Evolutionary conservation across 345 rosid species (phyloP).

Genomic region (Kernera saxatilis): DNA sequence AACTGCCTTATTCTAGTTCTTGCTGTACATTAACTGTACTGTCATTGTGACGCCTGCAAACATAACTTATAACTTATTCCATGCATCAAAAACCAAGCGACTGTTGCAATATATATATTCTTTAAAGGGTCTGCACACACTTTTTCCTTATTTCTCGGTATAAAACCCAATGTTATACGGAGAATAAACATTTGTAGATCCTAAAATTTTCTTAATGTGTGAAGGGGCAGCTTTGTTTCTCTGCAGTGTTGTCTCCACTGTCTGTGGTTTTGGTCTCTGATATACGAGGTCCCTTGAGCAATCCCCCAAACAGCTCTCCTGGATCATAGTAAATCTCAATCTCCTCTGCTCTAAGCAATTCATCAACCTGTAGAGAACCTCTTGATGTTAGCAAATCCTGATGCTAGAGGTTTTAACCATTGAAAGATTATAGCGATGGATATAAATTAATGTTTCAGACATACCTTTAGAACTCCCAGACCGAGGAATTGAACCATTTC

Average conservation of each 20-base stretch:
- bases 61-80: slow-evolving; percentile 3
- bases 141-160: slow-evolving; percentile 7
- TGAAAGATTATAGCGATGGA: neutral
- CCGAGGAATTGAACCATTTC: slow-evolving; percentile 59
- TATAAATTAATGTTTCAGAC: neutral
- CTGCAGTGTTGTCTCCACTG: slow-evolving; percentile 17
- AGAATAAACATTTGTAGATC: neutral
- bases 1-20: neutral
- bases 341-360: slow-evolving; percentile 55
- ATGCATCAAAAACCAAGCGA: slow-evolving; percentile 7
- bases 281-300: slow-evolving; percentile 37
- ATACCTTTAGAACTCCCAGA: slow-evolving; percentile 61
- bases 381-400: slow-evolving; percentile 20
- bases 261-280: slow-evolving; percentile 22
- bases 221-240: slow-evolving; percentile 33
- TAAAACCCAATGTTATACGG: neutral
- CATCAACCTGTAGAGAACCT: slow-evolving; percentile 52
- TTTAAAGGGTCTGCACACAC: neutral
- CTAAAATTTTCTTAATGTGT: slow-evolving; percentile 7
- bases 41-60: slow-evolving; percentile 6
- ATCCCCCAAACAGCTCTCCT: slow-evolving; percentile 58
- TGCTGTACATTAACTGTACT: slow-evolving; percentile 18
- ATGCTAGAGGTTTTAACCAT: neutral
- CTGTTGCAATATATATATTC: slow-evolving; percentile 5
- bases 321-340: slow-evolving; percentile 68